Base-by-base conservation (phyloP, 441 rosid genomes). In the Populus hybrid region DNA sequence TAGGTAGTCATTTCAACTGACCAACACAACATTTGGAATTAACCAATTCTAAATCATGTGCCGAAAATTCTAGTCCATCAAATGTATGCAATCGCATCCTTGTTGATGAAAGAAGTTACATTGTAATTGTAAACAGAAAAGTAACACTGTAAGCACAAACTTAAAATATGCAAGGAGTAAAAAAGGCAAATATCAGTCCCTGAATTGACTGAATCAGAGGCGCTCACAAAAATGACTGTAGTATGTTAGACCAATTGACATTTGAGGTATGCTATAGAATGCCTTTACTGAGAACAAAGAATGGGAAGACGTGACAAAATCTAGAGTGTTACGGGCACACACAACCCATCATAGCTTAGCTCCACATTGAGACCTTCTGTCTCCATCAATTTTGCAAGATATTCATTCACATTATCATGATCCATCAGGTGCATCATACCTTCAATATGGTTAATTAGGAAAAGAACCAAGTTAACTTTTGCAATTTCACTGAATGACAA, bases 381-480 rank as follows among this genome's bases (percentile, higher is more conserved):
- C 72, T 89, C 88, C 90, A 45, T 85, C 69, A 95, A 77, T 73
- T 87, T 89, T 63, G 67, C 65, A 69, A 93, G 91, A 35, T 84
- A 80, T 74, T 89, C 89, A 31, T 79, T 92, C 73, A 89, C 89
- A 71, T 83, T 85, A 33, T 95, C 99, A 66, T 93, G 98, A 87
- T 95, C 99, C 98, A 93, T 95, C 84, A 93, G 83, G 82, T 93
- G 98, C 97, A 95, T 95, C 98, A 93, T 95, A 78, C 98, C 97
- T 93, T 76, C 65, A 73, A 31, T 76, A 73, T 63, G 26, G 63
- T 40, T 71, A 40, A 53, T 24, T 53, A 4, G 29, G 63, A 67
- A 65, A 73, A 69, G 11, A 12, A 72, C 23, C n/a, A 63, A 26
- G n/a, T 64, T 65, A 31, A 38, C 21, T 53, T 11, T 24, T 18